Conservation (phyloP, 2,329 filamentous ascomycete genomes). For the Colletotrichum ledebouriae region DNA sequence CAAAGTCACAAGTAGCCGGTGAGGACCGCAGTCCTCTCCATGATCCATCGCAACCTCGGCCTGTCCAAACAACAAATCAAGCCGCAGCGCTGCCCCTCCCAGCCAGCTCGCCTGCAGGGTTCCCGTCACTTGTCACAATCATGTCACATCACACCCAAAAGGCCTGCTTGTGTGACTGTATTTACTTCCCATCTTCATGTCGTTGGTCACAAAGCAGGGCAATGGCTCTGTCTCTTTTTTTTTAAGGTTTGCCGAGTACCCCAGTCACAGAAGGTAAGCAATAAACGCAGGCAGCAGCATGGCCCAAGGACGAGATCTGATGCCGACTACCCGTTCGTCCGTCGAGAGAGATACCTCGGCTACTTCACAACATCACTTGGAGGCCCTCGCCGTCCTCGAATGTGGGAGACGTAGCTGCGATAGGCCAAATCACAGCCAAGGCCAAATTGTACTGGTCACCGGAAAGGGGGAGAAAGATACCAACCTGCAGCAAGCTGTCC, state of each 20-base stretch:
- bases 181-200: neutral
- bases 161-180: neutral
- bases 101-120: constrained; percentile 32
- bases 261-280: neutral
- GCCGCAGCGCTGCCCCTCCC: neutral
- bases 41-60: neutral
- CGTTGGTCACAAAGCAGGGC: too few species aligned
- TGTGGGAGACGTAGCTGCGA: neutral
- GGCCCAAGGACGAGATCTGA: too few species aligned
- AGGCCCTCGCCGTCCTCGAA: neutral
- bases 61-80: constrained; percentile 13
- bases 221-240: neutral
- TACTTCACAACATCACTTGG: neutral
- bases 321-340: too few species aligned
- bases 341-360: too few species aligned
- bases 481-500: constrained; percentile 17
- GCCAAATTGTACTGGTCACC: neutral
- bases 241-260: neutral
- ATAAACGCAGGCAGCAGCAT: too few species aligned
- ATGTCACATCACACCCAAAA: constrained; percentile 12
- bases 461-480: neutral
- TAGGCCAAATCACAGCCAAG: neutral
- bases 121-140: constrained; percentile 36
- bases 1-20: constrained; percentile 14
- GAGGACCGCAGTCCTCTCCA: neutral